Evolutionary conservation across 768 basidiomycete species (phyloP).

Genomic region (Trametes meyenii): DNA sequence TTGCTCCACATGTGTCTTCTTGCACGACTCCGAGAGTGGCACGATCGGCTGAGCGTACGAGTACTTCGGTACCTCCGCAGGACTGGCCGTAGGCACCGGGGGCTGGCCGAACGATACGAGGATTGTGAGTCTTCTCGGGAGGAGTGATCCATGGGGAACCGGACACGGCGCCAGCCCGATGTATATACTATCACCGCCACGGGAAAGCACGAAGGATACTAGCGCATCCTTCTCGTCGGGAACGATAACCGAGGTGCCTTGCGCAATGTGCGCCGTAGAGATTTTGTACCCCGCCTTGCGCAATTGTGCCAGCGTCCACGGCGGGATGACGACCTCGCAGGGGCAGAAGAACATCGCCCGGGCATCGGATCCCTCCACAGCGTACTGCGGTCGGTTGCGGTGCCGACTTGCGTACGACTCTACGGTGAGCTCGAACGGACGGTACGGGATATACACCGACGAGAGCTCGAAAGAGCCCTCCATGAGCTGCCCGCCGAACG

Average conservation of each 20-base stretch:
- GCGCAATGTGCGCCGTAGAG: neutral
- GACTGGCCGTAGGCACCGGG: neutral
- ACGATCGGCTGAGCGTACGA: neutral
- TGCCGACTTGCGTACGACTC: neutral
- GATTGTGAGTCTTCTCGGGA: neutral
- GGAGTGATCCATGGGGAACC: neutral
- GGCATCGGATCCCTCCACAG: neutral
- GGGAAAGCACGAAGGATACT: neutral
- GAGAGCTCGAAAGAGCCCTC: neutral
- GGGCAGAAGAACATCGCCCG: neutral
- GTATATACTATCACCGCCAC: neutral
- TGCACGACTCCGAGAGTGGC: neutral
- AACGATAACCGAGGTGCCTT: neutral
- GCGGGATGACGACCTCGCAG: slow-evolving; percentile 4
- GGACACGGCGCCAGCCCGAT: neutral
- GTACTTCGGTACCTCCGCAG: neutral
- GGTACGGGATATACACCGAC: slow-evolving; percentile 4
- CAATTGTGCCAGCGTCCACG: neutral
- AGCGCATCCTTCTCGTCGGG: neutral
- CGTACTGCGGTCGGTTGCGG: neutral
- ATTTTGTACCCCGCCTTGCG: slow-evolving; percentile 1
- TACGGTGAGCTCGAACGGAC: slow-evolving; percentile 6
- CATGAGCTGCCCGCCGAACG: too few relatives aligned
- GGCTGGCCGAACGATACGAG: neutral
- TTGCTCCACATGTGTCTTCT: neutral